Evolutionary conservation across 176 grass and related monocot species (phyloP).

Genomic region (Raddia guianensis): DNA sequence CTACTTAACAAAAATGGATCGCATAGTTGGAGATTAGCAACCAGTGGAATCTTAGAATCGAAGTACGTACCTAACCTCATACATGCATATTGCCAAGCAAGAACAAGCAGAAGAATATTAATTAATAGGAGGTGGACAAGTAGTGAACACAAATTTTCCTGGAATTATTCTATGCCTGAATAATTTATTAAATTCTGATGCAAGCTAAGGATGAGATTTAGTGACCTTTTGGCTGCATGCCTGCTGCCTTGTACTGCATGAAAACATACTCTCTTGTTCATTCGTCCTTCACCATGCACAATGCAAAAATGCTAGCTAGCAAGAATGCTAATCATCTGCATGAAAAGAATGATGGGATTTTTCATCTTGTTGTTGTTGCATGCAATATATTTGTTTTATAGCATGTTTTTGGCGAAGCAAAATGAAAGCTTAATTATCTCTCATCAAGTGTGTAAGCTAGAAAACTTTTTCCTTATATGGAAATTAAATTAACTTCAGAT

Average conservation of each 20-base stretch:
- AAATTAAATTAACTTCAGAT: too few relatives aligned
- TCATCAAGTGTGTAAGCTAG: not conserved
- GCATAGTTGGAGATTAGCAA: not conserved
- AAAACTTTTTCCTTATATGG: not conserved
- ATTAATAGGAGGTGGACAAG: not conserved
- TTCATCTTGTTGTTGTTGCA: not conserved
- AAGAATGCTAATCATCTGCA: not conserved
- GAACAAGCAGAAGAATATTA: not conserved
- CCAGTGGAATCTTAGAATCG: constrained; percentile 29
- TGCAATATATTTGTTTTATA: not conserved
- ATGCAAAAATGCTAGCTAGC: not conserved
- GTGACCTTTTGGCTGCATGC: not conserved
- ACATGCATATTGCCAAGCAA: constrained; percentile 10
- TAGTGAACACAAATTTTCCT: constrained; percentile 5
- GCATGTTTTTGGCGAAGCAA: not conserved
- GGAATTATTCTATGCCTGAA: not conserved
- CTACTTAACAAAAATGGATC: not conserved
- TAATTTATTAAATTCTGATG: constrained; percentile 4
- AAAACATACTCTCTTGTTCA: constrained; percentile 7
- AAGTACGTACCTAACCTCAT: not conserved
- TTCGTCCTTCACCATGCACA: not conserved
- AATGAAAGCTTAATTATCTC: not conserved
- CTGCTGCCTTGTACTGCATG: constrained; percentile 12
- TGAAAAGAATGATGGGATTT: not conserved
- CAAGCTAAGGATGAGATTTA: constrained; percentile 9